A percentile compares a stretch with the other conserved stretches of the same genome.
Evolutionary conservation across 495 filamentous ascomycete species (phyloP).

Genomic region (Penicillium macrosclerotiorum): DNA sequence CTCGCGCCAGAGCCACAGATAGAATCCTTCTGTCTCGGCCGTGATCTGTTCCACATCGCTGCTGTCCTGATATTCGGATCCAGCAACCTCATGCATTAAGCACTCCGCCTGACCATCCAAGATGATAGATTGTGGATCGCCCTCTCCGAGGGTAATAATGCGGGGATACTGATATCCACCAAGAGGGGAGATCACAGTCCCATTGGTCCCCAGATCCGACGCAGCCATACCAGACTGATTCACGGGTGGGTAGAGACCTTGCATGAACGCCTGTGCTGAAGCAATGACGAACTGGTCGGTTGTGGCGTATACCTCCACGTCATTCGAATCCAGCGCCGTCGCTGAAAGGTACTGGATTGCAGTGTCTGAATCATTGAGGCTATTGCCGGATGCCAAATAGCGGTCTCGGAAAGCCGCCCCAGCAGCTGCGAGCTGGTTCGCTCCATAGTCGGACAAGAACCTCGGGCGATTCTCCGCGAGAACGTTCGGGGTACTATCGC

Average conservation of each 20-base stretch:
- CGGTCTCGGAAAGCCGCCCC: constrained; percentile 60
- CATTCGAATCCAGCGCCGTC: constrained; percentile 42
- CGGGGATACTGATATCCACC: constrained; percentile 72
- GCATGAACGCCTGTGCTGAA: constrained; percentile 73
- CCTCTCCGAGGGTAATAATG: constrained; percentile 48
- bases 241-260: constrained; percentile 77
- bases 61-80: constrained; percentile 38
- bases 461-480: constrained; percentile 38
- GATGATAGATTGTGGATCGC: constrained; percentile 56
- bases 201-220: constrained; percentile 50
- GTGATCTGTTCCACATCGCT: constrained; percentile 35
- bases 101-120: constrained; percentile 61
- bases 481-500: constrained; percentile 66
- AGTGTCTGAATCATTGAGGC: constrained; percentile 32
- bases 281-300: constrained; percentile 51
- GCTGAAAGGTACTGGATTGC: constrained; percentile 42
- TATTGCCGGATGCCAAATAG: constrained; percentile 49
- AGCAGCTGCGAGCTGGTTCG: constrained; percentile 59
- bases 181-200: constrained; percentile 56
- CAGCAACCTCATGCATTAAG: constrained; percentile 35
- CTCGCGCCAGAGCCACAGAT: constrained; percentile 42
- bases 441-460: constrained; percentile 65
- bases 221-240: constrained; percentile 39
- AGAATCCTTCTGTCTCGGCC: constrained; percentile 46
- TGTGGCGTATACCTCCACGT: constrained; percentile 45